phyloP scores from a whole-genome alignment of 345 rosid genomes.

The Salix koriyanagi region DNA sequence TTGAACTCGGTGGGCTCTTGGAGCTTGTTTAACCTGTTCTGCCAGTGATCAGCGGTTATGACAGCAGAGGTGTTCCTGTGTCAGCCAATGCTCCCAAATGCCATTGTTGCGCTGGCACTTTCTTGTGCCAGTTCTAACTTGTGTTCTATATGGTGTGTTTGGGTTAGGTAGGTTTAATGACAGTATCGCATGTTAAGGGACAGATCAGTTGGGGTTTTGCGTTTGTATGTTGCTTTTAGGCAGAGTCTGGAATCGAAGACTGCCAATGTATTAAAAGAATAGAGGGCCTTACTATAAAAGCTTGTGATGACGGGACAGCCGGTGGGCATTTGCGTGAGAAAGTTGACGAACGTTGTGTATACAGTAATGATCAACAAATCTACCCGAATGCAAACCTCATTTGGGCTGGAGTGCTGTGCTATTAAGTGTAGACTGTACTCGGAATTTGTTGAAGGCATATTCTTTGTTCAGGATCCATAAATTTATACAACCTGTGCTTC shows the following conservation, averaged over 20 bases:
- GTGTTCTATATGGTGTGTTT: constrained; percentile 38
- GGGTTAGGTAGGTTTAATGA: constrained; percentile 16
- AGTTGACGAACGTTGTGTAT: constrained; percentile 16
- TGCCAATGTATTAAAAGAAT: constrained; percentile 2
- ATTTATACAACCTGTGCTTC: too few relatives aligned
- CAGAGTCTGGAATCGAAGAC: constrained; percentile 17
- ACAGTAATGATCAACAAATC: constrained; percentile 1
- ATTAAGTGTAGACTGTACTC: neutral
- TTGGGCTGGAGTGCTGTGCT: constrained; percentile 16
- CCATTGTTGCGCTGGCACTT: constrained; percentile 42
- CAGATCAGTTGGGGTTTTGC: constrained; percentile 7
- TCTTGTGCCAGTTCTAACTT: constrained; percentile 36
- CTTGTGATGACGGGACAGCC: constrained; percentile 21
- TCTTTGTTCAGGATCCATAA: neutral
- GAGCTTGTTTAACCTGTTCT: constrained; percentile 26
- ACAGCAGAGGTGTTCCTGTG: constrained; percentile 26
- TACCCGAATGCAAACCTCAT: constrained; percentile 10
- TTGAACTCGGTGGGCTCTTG: constrained; percentile 17
- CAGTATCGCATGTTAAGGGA: constrained; percentile 13
- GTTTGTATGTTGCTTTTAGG: constrained; percentile 11
- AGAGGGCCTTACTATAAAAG: constrained; percentile 4
- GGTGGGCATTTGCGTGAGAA: constrained; percentile 8
- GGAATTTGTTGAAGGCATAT: constrained; percentile 11
- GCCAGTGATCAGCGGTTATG: constrained; percentile 26
- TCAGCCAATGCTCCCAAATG: constrained; percentile 38